Percentiles rank a stretch among this genome's conserved stretches.
Conservation (phyloP, 495 filamentous ascomycete genomes). For the Halenospora varia region DNA sequence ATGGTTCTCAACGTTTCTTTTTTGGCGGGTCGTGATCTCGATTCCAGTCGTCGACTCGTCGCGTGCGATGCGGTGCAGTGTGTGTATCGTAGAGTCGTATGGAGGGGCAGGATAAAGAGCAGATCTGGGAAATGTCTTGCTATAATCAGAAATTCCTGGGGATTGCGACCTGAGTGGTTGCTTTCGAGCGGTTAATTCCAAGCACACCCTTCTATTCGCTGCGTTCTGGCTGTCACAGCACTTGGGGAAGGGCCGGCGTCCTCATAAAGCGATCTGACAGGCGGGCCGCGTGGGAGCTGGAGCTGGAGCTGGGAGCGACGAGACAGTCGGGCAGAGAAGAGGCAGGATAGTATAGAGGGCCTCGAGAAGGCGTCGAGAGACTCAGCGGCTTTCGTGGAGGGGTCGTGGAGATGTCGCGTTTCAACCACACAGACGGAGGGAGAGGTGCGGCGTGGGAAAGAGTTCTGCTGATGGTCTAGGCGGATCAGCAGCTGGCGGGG, state of each 20-base stretch:
- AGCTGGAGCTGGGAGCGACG: background rate
- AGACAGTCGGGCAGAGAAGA: background rate
- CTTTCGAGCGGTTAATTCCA: background rate
- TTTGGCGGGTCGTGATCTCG: background rate
- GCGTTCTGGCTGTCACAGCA: constrained; percentile 10
- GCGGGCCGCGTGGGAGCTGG: background rate
- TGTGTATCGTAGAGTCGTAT: constrained; percentile 11
- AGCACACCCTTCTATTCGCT: constrained; percentile 15
- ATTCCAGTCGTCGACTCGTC: background rate
- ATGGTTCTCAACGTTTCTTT: constrained; percentile 14
- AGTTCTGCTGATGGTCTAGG: too few species aligned
- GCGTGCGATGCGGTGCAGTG: background rate
- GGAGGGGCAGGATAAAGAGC: constrained; percentile 24
- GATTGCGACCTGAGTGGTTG: constrained; percentile 24
- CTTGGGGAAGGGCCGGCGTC: background rate
- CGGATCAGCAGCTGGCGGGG: too few species aligned
- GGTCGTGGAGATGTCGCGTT: too few species aligned
- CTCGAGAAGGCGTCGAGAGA: background rate
- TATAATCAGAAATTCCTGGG: constrained; percentile 17
- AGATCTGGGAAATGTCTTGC: constrained; percentile 6
- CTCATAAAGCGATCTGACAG: constrained; percentile 1
- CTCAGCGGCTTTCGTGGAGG: background rate
- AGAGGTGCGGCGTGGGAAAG: background rate
- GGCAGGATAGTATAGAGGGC: background rate
- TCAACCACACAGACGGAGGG: too few species aligned